Evolutionary conservation across 2,329 filamentous ascomycete species (phyloP), one percentile per base, ranked within the genome.

Genomic region (Leptographium wingfieldii): DNA sequence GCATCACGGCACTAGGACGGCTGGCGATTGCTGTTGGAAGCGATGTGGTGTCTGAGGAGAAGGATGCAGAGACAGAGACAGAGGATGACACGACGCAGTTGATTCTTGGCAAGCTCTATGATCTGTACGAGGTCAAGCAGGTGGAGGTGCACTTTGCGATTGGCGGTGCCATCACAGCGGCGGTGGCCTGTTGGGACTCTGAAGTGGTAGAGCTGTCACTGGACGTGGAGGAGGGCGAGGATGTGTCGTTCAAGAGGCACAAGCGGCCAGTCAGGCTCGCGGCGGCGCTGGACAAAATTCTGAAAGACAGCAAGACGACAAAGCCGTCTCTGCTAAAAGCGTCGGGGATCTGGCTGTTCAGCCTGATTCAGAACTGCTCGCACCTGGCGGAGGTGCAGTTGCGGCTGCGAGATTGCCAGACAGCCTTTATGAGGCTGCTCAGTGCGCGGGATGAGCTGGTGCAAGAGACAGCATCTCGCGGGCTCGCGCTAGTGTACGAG

Each of bases 301-400:
- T 97, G 55, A 74, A 76, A 2, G 87, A 94, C 67, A 94, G 88
- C 73, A 86, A 87, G 67, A 84, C 86, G 10, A 90, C 90, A 0
- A 96, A 96, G 68, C 94, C 94, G 1, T 88, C 91, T 0, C 76
- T 96, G 5, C 85, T 91, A 66, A 96, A 96, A 69, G 91, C 92
- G 3, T 92, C 92, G 0, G 91, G 91, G 0, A 95, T 99, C 66
- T 97, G 94, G 94, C 80, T 97, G 0, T 85, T 97, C 61, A 95
- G 88, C 68, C 74, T 97, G 3, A 85, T 97, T 10, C 91, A 96
- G 68, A 91, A 94, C 71, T 95, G 91, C 69, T 90, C 90, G 0
- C 85, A 92, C 64, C 75, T 90, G n/a, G 69, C 76, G 3, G 82
- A 89, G 64, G 80, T 97, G 5, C 89, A 95, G 68, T 75, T 77